Base-by-base conservation (phyloP, 202 grass and related monocot genomes). In the Zoysia matrella region DNA sequence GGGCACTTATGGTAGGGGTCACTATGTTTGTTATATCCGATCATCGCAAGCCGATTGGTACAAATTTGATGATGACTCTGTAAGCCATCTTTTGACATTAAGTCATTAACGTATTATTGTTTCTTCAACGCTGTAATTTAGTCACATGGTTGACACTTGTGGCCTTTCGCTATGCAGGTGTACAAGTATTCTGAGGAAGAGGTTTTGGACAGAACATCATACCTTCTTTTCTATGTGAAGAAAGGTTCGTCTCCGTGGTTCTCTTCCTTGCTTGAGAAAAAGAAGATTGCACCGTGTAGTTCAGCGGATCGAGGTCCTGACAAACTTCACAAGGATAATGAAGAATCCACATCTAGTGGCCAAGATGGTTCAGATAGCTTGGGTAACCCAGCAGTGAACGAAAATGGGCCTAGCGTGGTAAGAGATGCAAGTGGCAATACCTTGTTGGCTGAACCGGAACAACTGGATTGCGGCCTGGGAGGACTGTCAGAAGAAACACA, bases 201-300 rank as follows among this genome's bases (percentile, higher is more conserved):
- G 1, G 56, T 75, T 67, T 65, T 90, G 80, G 48, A 86, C 36
- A 51, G 0, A 4, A 40, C 67, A 54, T 80, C 88, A 14, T 90
- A 90, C 56, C 74, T 90, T 67, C 75, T 90, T 58, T 90, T 90
- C 64, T 90, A 90, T 86, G 65, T 83, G 44, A 86, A 90, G 84
- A 54, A 86, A 70, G 88, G 88, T 70, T 86, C 88, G 48, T 90
- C 47, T 48, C 79, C 74, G 0, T 90, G 84, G 88, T 86, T 90
- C 71, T 75, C 75, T 56, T 80, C 63, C 53, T 75, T 83, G 47
- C 69, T 90, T 2, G 55, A 86, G 62, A 67, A 72, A 79, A 72
- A 79, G 71, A 13, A n/a, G 40, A 52, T 60, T 40, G 46, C 47
- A 42, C 16, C 14, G 43, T 56, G 14, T 72, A 52, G 44, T 57